Percentiles rank a stretch among this genome's conserved stretches.
phyloP scores from a whole-genome alignment of 140 eudicot genomes.

The Oenanthe javanica region DNA sequence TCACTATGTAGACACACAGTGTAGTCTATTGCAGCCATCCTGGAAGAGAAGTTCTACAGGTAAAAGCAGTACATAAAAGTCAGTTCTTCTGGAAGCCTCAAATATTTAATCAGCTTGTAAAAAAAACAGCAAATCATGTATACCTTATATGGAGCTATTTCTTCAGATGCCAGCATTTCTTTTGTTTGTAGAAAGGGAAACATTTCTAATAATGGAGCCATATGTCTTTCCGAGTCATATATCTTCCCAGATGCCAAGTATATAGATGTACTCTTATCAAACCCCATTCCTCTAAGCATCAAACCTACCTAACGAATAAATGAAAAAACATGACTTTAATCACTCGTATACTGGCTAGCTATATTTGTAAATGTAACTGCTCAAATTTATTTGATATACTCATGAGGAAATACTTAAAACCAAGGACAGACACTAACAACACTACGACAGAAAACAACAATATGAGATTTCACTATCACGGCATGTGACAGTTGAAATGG shows the following conservation, averaged over 20 bases:
- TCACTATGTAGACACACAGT: conserved; percentile 98
- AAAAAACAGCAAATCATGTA: neutral
- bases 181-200: conserved; percentile 92
- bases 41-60: conserved; percentile 72
- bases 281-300: conserved; percentile 99
- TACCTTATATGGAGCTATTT: conserved; percentile 83
- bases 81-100: neutral
- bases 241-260: conserved; percentile 90
- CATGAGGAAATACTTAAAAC: neutral
- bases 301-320: conserved; percentile 58
- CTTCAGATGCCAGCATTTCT: conserved; percentile 80
- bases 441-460: neutral
- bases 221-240: conserved; percentile 80
- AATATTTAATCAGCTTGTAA: neutral
- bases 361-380: neutral
- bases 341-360: neutral
- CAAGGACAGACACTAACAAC: neutral
- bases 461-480: neutral
- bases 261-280: conserved; percentile 66
- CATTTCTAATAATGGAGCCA: conserved; percentile 90
- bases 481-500: neutral
- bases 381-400: neutral
- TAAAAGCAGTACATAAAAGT: conserved; percentile 18
- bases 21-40: conserved; percentile 99
- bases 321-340: neutral